Evolutionary conservation across 2,329 filamentous ascomycete species (phyloP).

Genomic region (Aquanectria penicillioides): DNA sequence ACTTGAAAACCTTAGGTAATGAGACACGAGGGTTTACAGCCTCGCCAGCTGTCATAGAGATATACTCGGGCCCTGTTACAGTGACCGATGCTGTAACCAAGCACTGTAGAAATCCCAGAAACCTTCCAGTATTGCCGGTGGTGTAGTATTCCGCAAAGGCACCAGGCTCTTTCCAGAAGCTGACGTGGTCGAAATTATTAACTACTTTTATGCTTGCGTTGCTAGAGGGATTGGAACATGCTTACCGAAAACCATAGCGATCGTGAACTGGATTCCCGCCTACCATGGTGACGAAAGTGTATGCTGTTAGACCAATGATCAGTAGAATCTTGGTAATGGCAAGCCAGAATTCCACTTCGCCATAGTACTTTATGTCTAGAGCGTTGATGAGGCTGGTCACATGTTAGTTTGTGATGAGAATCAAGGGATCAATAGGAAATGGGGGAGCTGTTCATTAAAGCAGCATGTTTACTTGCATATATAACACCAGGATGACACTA

Average conservation of each 20-base stretch:
- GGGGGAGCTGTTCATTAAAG: no score
- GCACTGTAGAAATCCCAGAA: slow-evolving; percentile 80
- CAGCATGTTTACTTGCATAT: no score
- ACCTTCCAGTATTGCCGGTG: slow-evolving; percentile 74
- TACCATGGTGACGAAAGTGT: slow-evolving; percentile 85
- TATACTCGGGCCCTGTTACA: slow-evolving; percentile 74
- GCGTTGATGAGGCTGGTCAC: no score
- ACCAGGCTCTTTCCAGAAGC: slow-evolving; percentile 74
- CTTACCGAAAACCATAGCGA: slow-evolving; percentile 76
- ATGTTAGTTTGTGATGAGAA: no score
- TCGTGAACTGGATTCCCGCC: slow-evolving; percentile 81
- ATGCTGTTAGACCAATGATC: slow-evolving; percentile 75
- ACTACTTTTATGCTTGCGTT: no score
- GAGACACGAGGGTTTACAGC: slow-evolving; percentile 74
- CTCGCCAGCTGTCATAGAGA: slow-evolving; percentile 77
- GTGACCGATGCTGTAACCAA: slow-evolving; percentile 77
- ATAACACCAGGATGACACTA: slow-evolving; percentile 59
- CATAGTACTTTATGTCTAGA: slow-evolving; percentile 78
- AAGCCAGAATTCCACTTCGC: slow-evolving; percentile 81
- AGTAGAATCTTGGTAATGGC: slow-evolving; percentile 78
- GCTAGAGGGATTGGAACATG: no score
- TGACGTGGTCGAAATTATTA: no score
- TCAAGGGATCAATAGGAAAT: no score
- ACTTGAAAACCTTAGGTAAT: slow-evolving; percentile 79
- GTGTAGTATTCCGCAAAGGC: slow-evolving; percentile 75